Base-by-base conservation (phyloP, 257 asterid genomes). In the Ocimum tenuiflorum region DNA sequence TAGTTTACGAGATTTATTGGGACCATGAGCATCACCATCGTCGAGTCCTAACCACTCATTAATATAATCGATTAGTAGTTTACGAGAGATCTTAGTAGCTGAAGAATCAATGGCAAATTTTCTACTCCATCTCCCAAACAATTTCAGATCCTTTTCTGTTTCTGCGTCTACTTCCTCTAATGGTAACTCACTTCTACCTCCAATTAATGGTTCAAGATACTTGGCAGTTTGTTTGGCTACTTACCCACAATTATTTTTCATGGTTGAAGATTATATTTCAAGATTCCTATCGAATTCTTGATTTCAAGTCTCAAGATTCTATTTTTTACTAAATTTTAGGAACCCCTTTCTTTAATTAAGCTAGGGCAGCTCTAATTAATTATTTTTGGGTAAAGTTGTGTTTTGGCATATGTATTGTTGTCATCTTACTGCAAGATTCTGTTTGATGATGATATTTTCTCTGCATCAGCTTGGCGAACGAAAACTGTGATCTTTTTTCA, bases 151-250 rank as follows among this genome's bases (percentile, higher is more conserved):
- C 73, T 73, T 84, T 54, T 79, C 89, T 68, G 75, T 82, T 66
- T 85, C 91, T 22, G 87, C 97, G 73, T 86, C 86, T 10, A 54
- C 83, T 62, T 79, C 86, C 52, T 78, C 86, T 9, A 90, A 89
- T 64, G 95, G 95, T 82, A 86, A 18, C 33, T 35, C 43, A 1
- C 61, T 23, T 27, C 39, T 74, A 1, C 3, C 61, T 3, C 29
- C 8, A 1, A 14, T 67, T 13, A 17, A 13, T 14, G 35, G 13
- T 11, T 51, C 18, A 10, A 7, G 41, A 53, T 54, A n/a, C 23
- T 54, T 18, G 43, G 39, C 12, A 8, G 19, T 36, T 51, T 50
- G 27, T 15, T 9, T 27, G 45, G 3, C 17, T 18, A 1, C 17
- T 46, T 63, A 35, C 8, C 60, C 65, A 43, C 49, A 20, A 12